Evolutionary conservation across 2,329 filamentous ascomycete genomes (phyloP).

Genomic region (Apiospora koreana): DNA sequence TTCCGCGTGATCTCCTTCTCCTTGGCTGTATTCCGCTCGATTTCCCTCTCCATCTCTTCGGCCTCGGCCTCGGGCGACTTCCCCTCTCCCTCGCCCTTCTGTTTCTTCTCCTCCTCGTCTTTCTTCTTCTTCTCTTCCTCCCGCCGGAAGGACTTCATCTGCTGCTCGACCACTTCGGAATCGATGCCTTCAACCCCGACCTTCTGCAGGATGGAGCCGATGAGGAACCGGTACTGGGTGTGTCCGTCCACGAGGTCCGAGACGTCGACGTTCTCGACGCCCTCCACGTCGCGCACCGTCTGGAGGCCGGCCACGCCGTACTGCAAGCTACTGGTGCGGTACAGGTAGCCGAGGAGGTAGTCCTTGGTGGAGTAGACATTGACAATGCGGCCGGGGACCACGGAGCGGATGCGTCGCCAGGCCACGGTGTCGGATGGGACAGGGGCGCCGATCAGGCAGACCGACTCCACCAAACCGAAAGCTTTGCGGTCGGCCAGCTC

Average conservation of each 20-base stretch:
- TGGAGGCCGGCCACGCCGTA: conserved; percentile 85
- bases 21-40: background rate
- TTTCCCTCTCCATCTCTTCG: background rate
- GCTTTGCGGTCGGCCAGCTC: conserved; percentile 75
- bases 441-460: conserved; percentile 80
- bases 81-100: background rate
- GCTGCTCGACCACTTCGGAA: conserved; percentile 35
- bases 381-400: conserved; percentile 79
- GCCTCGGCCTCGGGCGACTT: conserved; percentile 3
- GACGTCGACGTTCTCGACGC: conserved; percentile 69
- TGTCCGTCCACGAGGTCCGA: conserved; percentile 70
- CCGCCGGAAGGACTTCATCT: conserved; percentile 30
- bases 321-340: conserved; percentile 81
- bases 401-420: conserved; percentile 77
- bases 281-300: conserved; percentile 64
- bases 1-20: background rate
- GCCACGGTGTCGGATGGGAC: conserved; percentile 69
- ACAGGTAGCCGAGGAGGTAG: conserved; percentile 85
- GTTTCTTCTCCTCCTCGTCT: conserved; percentile 13
- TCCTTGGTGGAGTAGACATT: conserved; percentile 89
- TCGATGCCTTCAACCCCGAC: conserved; percentile 71
- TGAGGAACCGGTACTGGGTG: conserved; percentile 68
- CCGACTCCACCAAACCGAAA: conserved; percentile 82
- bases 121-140: conserved; percentile 31
- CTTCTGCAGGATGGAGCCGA: conserved; percentile 66